These are phyloP conservation scores for Phytophthora sp. DNA, from an alignment of 352 stramenopile species.

Conservation along the genomic window DNA sequence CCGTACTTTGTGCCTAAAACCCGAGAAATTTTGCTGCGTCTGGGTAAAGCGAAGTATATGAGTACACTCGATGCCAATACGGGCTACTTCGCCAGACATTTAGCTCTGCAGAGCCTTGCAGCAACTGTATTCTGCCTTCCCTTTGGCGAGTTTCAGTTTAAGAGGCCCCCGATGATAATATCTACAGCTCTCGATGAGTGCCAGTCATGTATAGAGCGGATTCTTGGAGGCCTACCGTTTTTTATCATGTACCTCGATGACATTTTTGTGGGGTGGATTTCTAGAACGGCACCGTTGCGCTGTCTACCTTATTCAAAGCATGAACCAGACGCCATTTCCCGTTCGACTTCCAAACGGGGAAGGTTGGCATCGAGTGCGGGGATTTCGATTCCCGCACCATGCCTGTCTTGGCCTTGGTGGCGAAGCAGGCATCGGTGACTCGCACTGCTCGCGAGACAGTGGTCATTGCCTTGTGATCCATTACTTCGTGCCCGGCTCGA, in stretches of 20 bases:
- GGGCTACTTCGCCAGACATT: neutral
- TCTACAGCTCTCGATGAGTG: neutral
- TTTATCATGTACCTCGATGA: slow-evolving; percentile 6
- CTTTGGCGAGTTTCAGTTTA: slow-evolving; percentile 1
- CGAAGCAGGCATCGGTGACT: no score
- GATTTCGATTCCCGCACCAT: no score
- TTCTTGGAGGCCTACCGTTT: neutral
- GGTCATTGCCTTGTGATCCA: no score
- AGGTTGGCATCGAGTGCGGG: no score
- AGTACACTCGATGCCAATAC: neutral
- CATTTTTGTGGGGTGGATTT: no score
- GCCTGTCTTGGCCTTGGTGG: no score
- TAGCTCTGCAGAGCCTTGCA: neutral
- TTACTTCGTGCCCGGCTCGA: no score
- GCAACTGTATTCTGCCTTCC: slow-evolving; percentile 1
- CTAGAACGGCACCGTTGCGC: no score
- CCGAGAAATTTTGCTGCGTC: slow-evolving; percentile 7
- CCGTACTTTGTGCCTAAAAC: slow-evolving; percentile 10
- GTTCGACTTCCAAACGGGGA: no score
- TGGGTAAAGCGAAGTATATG: slow-evolving; percentile 1
- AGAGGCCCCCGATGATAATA: neutral
- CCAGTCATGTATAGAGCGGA: neutral
- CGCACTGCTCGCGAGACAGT: no score
- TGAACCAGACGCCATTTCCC: no score
- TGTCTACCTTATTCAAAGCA: no score